Base-by-base conservation (phyloP, 306 rosid species). In the Gynostemma pentaphyllum region DNA sequence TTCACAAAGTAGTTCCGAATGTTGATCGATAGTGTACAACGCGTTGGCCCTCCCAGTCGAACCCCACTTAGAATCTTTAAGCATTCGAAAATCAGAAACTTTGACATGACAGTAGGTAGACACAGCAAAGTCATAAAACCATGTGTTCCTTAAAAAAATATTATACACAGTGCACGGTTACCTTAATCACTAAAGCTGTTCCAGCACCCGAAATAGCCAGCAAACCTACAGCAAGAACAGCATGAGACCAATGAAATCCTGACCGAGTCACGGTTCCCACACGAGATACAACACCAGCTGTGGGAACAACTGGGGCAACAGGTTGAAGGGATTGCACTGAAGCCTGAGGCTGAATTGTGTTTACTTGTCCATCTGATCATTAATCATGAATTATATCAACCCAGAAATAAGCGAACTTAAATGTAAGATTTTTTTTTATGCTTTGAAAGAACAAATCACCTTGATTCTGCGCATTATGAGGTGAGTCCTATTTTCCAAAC, bases 231-330 rank as follows among this genome's bases (percentile, higher is more conserved):
- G 86, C 88, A 70, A 80, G 16, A 76, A 86, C 54, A 49, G 90
- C 90, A 68, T 92, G 90, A 53, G 82, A 84, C 99, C 99, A 88
- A 77, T 78, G 99, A 70, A 86, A 92, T 74, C 75, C 79, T 51
- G 70, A 68, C 62, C 73, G 83, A 18, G 75, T 37, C 37, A 76
- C 44, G 60, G 78, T 56, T 78, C 77, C 82, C 39, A 74, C 64
- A 2, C 76, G 64, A 69, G 85, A 50, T 69, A 59, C 66, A 49
- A 75, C 70, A 59, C 75, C 76, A 15, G 67, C 8, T 45, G 87
- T 72, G 66, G 78, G 66, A 41, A 50, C 4, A 3, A 15, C 82
- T 61, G 80, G 59, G 21, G 82, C 72, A 70, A 56, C 76, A 1
- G 82, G 77, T 79, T 88, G 92, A 74, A 77, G 59, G 66, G 82